These are phyloP conservation scores for Nyctanthes arbortristis DNA, from an alignment of 257 asterid genomes.

Conservation along the genomic window DNA sequence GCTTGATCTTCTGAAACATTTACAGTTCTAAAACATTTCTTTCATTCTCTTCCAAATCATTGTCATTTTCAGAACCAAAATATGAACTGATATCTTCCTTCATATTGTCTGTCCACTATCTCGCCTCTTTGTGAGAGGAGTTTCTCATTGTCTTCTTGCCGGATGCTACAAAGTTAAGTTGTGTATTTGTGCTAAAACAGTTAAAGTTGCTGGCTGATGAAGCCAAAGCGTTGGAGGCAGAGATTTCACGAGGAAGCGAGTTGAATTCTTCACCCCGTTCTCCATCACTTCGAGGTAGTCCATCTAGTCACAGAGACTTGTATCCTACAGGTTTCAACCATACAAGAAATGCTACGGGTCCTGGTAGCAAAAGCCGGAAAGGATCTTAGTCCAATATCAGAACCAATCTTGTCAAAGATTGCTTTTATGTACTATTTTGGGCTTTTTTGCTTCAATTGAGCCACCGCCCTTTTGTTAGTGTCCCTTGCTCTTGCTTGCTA, in stretches of 20 bases:
- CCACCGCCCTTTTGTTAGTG: conserved; percentile 15
- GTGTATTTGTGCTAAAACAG: conserved; percentile 45
- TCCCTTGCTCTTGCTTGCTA: conserved; percentile 5
- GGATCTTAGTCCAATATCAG: conserved; percentile 28
- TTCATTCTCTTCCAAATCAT: neutral
- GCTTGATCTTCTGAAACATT: neutral
- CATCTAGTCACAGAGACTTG: conserved; percentile 61
- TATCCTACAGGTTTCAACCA: conserved; percentile 45
- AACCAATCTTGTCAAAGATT: conserved; percentile 9
- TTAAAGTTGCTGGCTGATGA: conserved; percentile 70
- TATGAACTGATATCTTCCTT: too few relatives aligned
- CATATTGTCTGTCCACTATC: too few relatives aligned
- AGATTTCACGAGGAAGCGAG: conserved; percentile 44
- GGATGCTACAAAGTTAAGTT: neutral
- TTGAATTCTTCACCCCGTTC: conserved; percentile 60
- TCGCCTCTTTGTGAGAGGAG: too few relatives aligned
- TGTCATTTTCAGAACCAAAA: neutral
- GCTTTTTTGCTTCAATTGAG: conserved; percentile 13
- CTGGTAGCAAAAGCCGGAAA: conserved; percentile 57
- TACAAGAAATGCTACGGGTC: conserved; percentile 30
- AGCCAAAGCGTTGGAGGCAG: conserved; percentile 62
- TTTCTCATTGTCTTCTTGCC: neutral
- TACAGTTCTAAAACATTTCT: neutral
- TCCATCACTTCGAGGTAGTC: conserved; percentile 48
- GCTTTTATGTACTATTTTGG: neutral